Base-by-base conservation (phyloP, 2,329 filamentous ascomycete genomes). In the Pseudogymnoascus sp. region DNA sequence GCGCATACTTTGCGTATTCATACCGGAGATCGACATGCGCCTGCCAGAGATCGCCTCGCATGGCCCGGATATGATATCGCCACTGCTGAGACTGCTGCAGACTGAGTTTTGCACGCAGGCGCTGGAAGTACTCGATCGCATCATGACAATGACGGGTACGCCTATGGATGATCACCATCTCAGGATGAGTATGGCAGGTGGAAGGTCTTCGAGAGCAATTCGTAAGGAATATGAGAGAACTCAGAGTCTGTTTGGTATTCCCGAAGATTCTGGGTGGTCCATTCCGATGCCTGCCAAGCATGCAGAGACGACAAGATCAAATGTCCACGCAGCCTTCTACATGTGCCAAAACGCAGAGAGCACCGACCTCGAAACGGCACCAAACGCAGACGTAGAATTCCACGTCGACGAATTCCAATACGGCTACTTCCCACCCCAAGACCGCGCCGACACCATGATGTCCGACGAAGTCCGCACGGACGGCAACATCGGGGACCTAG, bases 141-240 rank as follows among this genome's bases (percentile, higher is more conserved):
- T 97, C 69, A 96, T 97, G 84, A 91, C 90, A 29, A 93, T 97
- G 80, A 92, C 92, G 0, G 90, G 91, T 4, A 92, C 90, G 33
- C 89, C 93, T 1, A 91, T 96, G 83, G 95, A 97, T 75, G 91
- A 90, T 70, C 91, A 97, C 70, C 92, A 97, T 72, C 79, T 99
- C 64, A 87, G 95, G 40, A 99, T 99, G 96, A 97, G 93, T 75
- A 97, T 99, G 91, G 93, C 92, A 4, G 88, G 90, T 11, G 88
- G 90, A 1, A 23, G 59, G 15, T 91, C 92, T 2, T 95, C 92
- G 0, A 89, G 90, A 69, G 86, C 89, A 0, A 89, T 95, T 60
- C 88, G 91, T 59, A 97, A 97, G 73, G 93, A 97, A 75, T 97
- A 96, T 70, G 93, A 96, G 72, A 88, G 90, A 21, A 96, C 91